Evolutionary conservation across 2,329 filamentous ascomycete species (phyloP).

Genomic region (Sporothrix globosa): DNA sequence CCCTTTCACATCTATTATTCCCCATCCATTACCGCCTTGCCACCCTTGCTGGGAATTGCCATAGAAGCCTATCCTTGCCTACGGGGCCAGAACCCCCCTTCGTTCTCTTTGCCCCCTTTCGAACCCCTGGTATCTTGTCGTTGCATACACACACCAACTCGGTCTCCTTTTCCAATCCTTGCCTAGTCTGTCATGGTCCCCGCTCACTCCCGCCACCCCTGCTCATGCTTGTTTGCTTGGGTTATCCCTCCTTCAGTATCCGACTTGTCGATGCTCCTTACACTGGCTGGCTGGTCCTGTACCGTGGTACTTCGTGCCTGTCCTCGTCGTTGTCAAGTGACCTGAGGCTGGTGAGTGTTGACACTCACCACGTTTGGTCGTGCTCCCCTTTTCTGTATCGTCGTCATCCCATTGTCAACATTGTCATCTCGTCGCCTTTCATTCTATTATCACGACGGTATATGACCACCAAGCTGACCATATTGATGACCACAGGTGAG

Average conservation of each 20-base stretch:
- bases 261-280: not conserved
- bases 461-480: constrained; percentile 3
- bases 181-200: constrained; percentile 25
- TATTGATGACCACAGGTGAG: constrained; percentile 28
- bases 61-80: constrained; percentile 23
- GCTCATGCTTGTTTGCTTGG: constrained; percentile 13
- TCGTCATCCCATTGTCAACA: not conserved
- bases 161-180: constrained; percentile 19
- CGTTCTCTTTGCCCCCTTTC: not conserved
- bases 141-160: constrained; percentile 22
- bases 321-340: constrained; percentile 8
- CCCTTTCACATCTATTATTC: constrained; percentile 9
- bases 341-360: not conserved
- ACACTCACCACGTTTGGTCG: not conserved
- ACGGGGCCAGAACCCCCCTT: not conserved
- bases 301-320: not conserved
- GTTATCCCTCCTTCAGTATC: constrained; percentile 9
- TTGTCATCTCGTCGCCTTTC: not conserved
- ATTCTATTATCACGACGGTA: not conserved
- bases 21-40: not conserved
- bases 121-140: constrained; percentile 2
- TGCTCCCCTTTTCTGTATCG: not conserved
- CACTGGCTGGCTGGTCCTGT: not conserved
- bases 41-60: constrained; percentile 25
- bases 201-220: constrained; percentile 28